These are phyloP conservation scores for Chloropicon primus DNA, from an alignment of 139 green algal species.

Conservation along the genomic window DNA sequence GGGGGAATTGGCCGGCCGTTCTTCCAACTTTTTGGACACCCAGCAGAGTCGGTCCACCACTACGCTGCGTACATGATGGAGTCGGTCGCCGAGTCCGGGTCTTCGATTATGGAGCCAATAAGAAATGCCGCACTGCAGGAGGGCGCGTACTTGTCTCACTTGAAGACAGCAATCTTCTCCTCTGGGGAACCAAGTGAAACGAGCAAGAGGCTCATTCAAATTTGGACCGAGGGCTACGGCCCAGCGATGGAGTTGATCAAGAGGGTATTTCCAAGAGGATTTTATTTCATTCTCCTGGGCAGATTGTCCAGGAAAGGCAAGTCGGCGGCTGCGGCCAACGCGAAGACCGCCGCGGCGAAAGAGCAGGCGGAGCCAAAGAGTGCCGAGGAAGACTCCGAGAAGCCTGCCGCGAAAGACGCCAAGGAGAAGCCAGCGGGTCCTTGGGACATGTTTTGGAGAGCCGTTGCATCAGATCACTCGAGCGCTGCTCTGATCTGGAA, in stretches of 20 bases:
- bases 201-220: not conserved
- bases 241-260: slow-evolving; percentile 54
- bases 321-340: slow-evolving; percentile 39
- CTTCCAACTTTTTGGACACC: not conserved
- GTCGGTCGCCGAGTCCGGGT: not conserved
- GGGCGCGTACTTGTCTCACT: not conserved
- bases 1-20: not conserved
- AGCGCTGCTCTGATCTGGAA: slow-evolving; percentile 84
- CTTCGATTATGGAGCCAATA: not conserved
- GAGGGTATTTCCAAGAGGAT: slow-evolving; percentile 47
- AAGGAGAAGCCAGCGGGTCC: not conserved
- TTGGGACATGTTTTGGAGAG: slow-evolving; percentile 43
- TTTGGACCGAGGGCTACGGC: slow-evolving; percentile 62
- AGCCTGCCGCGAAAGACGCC: not conserved
- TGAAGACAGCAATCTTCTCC: not conserved
- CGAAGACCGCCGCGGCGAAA: not conserved
- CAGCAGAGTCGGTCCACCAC: not conserved
- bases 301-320: slow-evolving; percentile 36
- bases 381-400: too few relatives aligned
- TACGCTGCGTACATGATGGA: not conserved
- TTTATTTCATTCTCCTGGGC: slow-evolving; percentile 51
- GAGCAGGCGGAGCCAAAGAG: not conserved
- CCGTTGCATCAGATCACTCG: slow-evolving; percentile 45
- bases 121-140: not conserved
- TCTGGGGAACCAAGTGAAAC: not conserved